Conservation (phyloP, 495 filamentous ascomycete species). For the Entonaema liquescens region DNA sequence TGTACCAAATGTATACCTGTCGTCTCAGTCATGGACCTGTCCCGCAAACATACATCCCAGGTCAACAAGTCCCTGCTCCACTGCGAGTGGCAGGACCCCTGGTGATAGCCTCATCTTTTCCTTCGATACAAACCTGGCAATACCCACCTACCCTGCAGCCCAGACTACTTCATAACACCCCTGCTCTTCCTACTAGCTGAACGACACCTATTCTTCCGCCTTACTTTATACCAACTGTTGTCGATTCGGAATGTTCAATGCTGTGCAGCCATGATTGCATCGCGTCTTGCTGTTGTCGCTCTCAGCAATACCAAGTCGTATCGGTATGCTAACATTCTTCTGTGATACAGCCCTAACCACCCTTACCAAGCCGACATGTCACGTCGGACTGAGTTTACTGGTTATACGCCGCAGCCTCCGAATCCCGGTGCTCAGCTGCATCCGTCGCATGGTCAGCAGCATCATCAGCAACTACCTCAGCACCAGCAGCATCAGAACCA, state of each 20-base stretch:
- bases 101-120: constrained; percentile 40
- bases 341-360: constrained; percentile 49
- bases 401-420: constrained; percentile 37
- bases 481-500: constrained; percentile 44
- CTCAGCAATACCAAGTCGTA: constrained; percentile 31
- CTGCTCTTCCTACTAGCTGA: constrained; percentile 18
- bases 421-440: constrained; percentile 46
- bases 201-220: constrained; percentile 6
- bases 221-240: constrained; percentile 22
- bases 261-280: constrained; percentile 41
- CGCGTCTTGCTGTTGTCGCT: constrained; percentile 33
- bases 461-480: constrained; percentile 40
- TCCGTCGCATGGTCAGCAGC: constrained; percentile 43
- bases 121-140: constrained; percentile 19
- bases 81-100: constrained; percentile 38
- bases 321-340: constrained; percentile 39
- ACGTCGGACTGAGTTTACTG: constrained; percentile 52
- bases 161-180: constrained; percentile 26
- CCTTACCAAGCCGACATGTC: constrained; percentile 54
- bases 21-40: constrained; percentile 37
- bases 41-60: constrained; percentile 30
- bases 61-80: constrained; percentile 33
- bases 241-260: constrained; percentile 27
- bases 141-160: constrained; percentile 32
- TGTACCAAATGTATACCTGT: constrained; percentile 41